Conservation (phyloP, 1,284 basidiomycete species). For the Spongiforma sp. region DNA sequence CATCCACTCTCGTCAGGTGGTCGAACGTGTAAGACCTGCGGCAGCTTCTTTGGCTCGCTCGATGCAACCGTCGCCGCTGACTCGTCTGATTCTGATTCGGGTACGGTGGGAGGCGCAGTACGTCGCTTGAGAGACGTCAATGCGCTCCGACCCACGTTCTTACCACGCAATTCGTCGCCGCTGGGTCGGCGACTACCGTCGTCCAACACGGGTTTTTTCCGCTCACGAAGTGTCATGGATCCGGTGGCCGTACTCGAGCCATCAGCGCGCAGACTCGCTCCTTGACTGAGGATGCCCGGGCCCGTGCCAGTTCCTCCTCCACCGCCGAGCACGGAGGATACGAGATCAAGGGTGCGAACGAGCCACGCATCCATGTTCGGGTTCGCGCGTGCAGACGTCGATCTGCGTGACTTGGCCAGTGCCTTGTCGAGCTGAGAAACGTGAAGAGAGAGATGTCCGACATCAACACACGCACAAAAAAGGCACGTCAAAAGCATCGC, state of each 20-base stretch:
- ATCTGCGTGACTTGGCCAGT: too few species aligned
- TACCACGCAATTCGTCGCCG: background rate
- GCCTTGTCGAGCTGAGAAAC: too few species aligned
- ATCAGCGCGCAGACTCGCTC: slow-evolving; percentile 31
- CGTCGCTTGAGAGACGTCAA: slow-evolving; percentile 9
- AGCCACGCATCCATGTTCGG: slow-evolving; percentile 57
- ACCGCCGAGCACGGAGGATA: slow-evolving; percentile 43
- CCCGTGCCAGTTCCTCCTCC: slow-evolving; percentile 39
- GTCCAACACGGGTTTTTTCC: slow-evolving; percentile 45
- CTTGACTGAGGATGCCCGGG: too few species aligned
- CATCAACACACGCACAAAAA: too few species aligned
- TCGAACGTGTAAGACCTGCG: slow-evolving; percentile 57
- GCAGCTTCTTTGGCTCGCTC: slow-evolving; percentile 60
- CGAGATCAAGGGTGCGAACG: slow-evolving; percentile 50
- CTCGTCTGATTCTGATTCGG: too few species aligned
- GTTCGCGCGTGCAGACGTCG: slow-evolving; percentile 39
- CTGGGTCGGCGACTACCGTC: background rate
- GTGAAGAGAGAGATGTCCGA: background rate
- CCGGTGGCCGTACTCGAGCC: too few species aligned
- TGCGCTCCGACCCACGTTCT: slow-evolving; percentile 9
- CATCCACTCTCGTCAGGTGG: slow-evolving; percentile 32
- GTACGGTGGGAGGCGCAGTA: too few species aligned
- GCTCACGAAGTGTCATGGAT: slow-evolving; percentile 62
- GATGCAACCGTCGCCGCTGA: too few species aligned
- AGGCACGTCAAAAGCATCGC: too few species aligned